phyloP scores from a whole-genome alignment of 2,329 filamentous ascomycete genomes.

The Pseudofabraea citricarpa region DNA sequence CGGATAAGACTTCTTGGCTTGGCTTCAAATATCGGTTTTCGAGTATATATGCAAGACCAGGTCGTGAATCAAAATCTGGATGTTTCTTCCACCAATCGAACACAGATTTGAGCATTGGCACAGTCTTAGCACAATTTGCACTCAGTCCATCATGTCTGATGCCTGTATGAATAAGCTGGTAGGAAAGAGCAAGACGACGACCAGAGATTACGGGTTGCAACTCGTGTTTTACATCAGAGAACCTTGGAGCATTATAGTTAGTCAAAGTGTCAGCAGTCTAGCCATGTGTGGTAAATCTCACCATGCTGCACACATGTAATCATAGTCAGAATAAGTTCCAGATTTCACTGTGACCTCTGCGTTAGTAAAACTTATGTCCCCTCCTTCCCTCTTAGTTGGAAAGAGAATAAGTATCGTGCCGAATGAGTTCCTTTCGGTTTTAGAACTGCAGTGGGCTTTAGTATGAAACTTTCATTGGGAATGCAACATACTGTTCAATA shows the following conservation, averaged over 20 bases:
- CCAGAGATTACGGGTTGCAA: neutral
- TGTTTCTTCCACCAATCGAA: neutral
- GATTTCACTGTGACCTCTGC: conserved; percentile 27
- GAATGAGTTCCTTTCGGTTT: conserved; percentile 43
- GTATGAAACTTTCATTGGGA: no score
- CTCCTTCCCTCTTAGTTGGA: conserved; percentile 42
- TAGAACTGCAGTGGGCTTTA: no score
- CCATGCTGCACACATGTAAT: conserved; percentile 25
- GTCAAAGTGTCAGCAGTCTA: no score
- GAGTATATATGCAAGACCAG: neutral
- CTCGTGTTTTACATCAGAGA: conserved; percentile 48
- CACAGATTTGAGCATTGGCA: neutral
- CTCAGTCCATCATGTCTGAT: neutral
- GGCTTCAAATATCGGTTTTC: neutral
- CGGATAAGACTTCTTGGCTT: no score
- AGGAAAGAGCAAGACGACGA: neutral
- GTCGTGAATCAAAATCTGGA: neutral
- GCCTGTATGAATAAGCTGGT: neutral
- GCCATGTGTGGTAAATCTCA: no score
- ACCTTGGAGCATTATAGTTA: no score
- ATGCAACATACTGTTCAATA: no score
- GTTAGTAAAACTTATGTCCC: conserved; percentile 38
- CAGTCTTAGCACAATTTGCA: neutral
- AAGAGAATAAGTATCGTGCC: conserved; percentile 45
- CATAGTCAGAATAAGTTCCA: conserved; percentile 29